Conservation (phyloP, 2,329 filamentous ascomycete species). For the Botrytis fragariae region DNA sequence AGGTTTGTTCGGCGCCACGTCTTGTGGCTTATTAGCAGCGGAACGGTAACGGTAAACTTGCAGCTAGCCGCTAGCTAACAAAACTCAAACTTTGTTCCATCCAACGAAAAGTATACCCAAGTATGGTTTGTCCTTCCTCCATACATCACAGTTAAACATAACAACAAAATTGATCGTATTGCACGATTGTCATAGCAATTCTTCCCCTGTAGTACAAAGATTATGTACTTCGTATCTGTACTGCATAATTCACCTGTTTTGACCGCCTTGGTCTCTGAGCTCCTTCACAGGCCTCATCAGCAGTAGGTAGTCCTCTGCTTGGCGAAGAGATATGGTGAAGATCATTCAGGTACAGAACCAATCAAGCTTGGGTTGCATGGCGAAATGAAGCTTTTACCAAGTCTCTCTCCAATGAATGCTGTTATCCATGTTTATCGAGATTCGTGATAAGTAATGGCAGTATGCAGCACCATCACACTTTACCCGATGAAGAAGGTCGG, state of each 20-base stretch:
- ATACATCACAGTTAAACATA: background rate
- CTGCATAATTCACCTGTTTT: background rate
- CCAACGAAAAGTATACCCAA: background rate
- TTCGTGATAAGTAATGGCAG: background rate
- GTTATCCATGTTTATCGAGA: constrained; percentile 2
- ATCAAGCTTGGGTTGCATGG: background rate
- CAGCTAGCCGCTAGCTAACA: background rate
- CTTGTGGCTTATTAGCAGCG: background rate
- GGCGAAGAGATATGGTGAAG: background rate
- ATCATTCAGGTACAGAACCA: background rate
- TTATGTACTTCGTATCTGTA: background rate
- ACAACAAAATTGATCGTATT: background rate
- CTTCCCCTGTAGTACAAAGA: background rate
- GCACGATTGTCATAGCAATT: background rate
- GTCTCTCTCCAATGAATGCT: background rate
- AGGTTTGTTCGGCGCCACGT: background rate
- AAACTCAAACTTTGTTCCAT: background rate
- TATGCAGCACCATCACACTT: background rate
- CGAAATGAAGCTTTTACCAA: background rate
- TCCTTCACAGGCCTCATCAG: background rate
- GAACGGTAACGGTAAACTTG: background rate
- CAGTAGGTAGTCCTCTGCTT: background rate
- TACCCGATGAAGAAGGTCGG: constrained; percentile 4
- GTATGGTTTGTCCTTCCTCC: background rate
- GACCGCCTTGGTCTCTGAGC: background rate